Base-by-base conservation (phyloP, 768 basidiomycete species). In the Termitomyces sp. region DNA sequence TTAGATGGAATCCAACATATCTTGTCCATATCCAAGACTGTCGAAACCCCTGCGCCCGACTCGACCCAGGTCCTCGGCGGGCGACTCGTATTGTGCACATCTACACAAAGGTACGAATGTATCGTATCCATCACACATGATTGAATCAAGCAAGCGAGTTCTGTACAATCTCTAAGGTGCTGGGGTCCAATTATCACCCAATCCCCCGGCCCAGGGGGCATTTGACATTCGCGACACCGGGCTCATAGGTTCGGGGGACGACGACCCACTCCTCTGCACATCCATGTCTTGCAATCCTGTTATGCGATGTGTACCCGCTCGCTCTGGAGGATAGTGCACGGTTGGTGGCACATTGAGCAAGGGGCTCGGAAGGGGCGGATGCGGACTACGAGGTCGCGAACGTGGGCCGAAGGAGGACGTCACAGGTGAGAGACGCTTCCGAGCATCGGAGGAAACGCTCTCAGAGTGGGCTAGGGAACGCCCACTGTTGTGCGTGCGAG, bases 381-480 rank as follows among this genome's bases (percentile, higher is more conserved):
- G 45, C 31, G 59, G 56, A 64, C 66, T 52, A 47, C 59, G 60
- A 40, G 57, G 15, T 35, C 62, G 46, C 15, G 54, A 48, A 21
- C 28, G 41, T 35, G 57, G 52, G 15, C 81, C 80, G 63, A 84
- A 81, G 0, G 78, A 79, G 0, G 82, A 83, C 47, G 79, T 58
- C 0, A 78, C 73, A 33, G 82, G 83, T 2, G 82, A 82, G 37
- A 54, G 59, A 19, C 68, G 69, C 47, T 67, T 70, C 26, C 80
- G 75, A n/a, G 77, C 78, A 57, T 82, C 79, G 0, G 79, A 79
- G 0, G 81, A 78, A 49, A 86, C 67, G 50, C 84, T 86, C 21
- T 75, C 75, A 1, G 80, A 77, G 54, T 77, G 76, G 0, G 76
- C 63, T 30, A 82, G 71, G 0, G 78, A 78, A 23, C 70, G 69